Evolutionary conservation across 345 rosid genomes (phyloP), one percentile per base, ranked within the genome.

Genomic region (Aegle marmelos): DNA sequence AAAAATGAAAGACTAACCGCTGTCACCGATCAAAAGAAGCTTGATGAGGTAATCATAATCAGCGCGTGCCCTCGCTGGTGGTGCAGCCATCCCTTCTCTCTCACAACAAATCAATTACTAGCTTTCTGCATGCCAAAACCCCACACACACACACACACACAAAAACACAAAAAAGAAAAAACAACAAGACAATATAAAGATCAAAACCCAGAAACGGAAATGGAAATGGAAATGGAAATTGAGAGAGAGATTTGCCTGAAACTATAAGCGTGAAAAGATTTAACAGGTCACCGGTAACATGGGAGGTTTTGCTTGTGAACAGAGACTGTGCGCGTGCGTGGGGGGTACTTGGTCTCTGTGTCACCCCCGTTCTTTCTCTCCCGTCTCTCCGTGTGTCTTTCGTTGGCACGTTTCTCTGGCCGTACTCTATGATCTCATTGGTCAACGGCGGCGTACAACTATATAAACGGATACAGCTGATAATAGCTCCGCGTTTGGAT

Each of bases 41-140:
- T 91, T 90, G 27, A 91, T 91, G 76, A 91, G 95, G 76, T 87
- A 90, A 85, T 91, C 95, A 73, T 91, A 90, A 79, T 91, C 95
- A 54, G 95, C 89, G 54, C 95, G 86, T 50, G 95, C 92, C 66
- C 95, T 88, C 64, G 86, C 88, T 50, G 93, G 95, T 65, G 95
- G 91, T 77, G 91, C 92, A 83, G 93, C 95, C 95, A 91, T 91
- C 53, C 72, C 70, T 76, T 75, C 82, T 74, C 76, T 54, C 30
- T 75, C 25, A 70, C 56, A 21, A n/a, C 22, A 56, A 34, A 77
- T 80, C 57, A 53, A 53, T 30, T 24, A 68, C 48, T 67, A 69
- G 11, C 59, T 69, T 13, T 76, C 85, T 68, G 72, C 80, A 76
- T 17, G 69, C 72, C 50, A 64, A 70, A 53, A 45, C 50, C 50